Evolutionary conservation across 192 early-diverging fungal genomes (phyloP).

Genomic region (Endogone sp.): DNA sequence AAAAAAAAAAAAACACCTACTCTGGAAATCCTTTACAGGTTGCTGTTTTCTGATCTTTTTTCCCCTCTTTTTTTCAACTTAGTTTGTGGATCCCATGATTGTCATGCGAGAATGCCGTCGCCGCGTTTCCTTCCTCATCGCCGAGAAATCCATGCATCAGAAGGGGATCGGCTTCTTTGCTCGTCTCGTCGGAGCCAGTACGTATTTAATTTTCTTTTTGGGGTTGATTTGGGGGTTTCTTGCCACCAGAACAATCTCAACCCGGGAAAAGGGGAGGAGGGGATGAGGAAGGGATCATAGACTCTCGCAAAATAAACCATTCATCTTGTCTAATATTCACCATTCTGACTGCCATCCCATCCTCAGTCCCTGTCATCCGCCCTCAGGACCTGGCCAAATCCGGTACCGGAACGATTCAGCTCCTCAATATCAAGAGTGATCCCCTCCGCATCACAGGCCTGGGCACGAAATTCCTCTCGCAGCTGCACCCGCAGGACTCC

Average conservation of each 20-base stretch:
- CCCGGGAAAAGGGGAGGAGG: background rate
- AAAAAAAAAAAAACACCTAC: too few relatives aligned
- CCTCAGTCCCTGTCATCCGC: slow-evolving; percentile 87
- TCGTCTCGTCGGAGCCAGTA: slow-evolving; percentile 71
- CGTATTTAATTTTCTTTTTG: slow-evolving; percentile 21
- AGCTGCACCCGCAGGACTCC: slow-evolving; percentile 59
- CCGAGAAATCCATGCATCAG: slow-evolving; percentile 87
- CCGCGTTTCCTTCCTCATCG: slow-evolving; percentile 73
- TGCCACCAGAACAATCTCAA: background rate
- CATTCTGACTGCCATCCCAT: slow-evolving; percentile 4
- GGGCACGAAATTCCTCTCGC: slow-evolving; percentile 63
- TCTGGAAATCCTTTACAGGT: background rate
- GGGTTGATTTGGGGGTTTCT: background rate
- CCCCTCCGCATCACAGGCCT: slow-evolving; percentile 68
- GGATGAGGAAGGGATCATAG: background rate
- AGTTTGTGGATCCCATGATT: slow-evolving; percentile 95
- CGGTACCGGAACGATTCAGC: slow-evolving; percentile 69
- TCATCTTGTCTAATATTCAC: slow-evolving; percentile 1
- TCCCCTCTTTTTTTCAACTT: slow-evolving; percentile 41
- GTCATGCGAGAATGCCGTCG: slow-evolving; percentile 79
- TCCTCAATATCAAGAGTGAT: slow-evolving; percentile 60
- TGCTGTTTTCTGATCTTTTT: background rate
- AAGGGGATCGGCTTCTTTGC: slow-evolving; percentile 81
- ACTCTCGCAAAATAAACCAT: background rate
- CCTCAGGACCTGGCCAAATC: slow-evolving; percentile 83